Percentiles rank a stretch among this genome's conserved stretches.
phyloP scores from a whole-genome alignment of 176 grass and related monocot species.

The Eleusine indica region DNA sequence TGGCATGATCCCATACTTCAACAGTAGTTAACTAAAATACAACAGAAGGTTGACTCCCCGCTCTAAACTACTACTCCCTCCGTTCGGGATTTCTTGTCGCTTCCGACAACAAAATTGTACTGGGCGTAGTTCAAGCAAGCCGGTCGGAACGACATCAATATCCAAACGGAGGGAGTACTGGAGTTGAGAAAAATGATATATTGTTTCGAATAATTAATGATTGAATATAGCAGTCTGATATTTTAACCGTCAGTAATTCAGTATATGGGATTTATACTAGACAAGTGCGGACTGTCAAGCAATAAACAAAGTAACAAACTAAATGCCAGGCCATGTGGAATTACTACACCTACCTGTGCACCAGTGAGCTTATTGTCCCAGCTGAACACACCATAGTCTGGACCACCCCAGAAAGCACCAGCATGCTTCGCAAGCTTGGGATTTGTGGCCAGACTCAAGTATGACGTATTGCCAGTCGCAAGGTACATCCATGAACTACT shows the following conservation, averaged over 20 bases:
- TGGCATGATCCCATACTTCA: neutral
- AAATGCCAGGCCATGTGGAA: slow-evolving; percentile 11
- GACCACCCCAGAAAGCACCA: slow-evolving; percentile 72
- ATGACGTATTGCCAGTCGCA: slow-evolving; percentile 85
- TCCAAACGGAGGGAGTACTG: neutral
- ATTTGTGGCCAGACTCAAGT: slow-evolving; percentile 63
- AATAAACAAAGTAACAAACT: slow-evolving; percentile 36
- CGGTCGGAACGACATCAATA: too few species aligned
- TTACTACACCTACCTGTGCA: slow-evolving; percentile 64
- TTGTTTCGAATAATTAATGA: slow-evolving; percentile 1
- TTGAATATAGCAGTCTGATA: neutral
- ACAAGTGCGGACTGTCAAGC: slow-evolving; percentile 20
- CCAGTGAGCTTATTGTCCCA: slow-evolving; percentile 97
- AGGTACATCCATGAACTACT: slow-evolving; percentile 93
- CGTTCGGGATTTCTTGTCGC: too few species aligned
- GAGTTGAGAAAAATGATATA: slow-evolving; percentile 30
- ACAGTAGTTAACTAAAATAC: slow-evolving; percentile 27
- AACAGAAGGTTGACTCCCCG: slow-evolving; percentile 19
- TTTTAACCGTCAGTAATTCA: neutral
- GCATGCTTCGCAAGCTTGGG: slow-evolving; percentile 75
- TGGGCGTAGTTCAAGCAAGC: too few species aligned
- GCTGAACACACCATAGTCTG: slow-evolving; percentile 88
- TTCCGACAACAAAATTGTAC: too few species aligned
- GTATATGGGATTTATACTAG: neutral
- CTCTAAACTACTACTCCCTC: slow-evolving; percentile 7